Evolutionary conservation across 768 basidiomycete species (phyloP), one percentile per base, ranked within the genome.

Genomic region (Podaxis rugospora): DNA sequence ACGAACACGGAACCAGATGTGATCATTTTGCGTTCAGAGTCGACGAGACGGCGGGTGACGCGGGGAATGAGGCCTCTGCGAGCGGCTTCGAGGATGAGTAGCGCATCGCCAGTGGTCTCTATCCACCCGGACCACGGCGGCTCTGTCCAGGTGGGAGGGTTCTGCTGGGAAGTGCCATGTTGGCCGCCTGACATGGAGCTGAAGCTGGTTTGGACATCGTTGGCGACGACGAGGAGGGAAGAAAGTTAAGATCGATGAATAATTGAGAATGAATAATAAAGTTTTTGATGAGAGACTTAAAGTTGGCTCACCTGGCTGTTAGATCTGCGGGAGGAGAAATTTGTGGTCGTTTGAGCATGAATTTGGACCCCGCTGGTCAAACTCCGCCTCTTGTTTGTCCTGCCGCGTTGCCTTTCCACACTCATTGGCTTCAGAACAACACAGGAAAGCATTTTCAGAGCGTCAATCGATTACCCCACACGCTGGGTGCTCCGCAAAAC

Each of bases 61-160:
- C 93, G 82, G 7, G 95, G 95, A 39, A 97, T 94, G 67, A 95
- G 83, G 25, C 94, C 94, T 35, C 90, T 82, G 52, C 90, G 82
- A 40, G 94, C 94, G 5, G 95, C 95, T 70, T 98, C 95, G 70
- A 98, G 91, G 72, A 98, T 90, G 70, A 98, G 86, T n/a, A 98
- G 83, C 5, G 95, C 94, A 75, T 98, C 95, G 67, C 90, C 89
- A 0, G 95, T 97, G 3, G 93, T 92, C 71, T 95, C 93, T 78
- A 98, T 93, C 86, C 90, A 97, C 18, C 95, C 95, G 10, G 85
- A 87, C 88, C 92, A 95, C 1, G 93, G 94, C 0, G 93, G 93
- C 63, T 93, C 91, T 21, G 89, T 86, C 88, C 88, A 90, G n/a
- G 83, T 78, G 28, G 72, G 70, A 0, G 80, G 62, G 7, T 77